Evolutionary conservation across 2,329 filamentous ascomycete genomes (phyloP).

Genomic region (Ophiocordyceps australis): DNA sequence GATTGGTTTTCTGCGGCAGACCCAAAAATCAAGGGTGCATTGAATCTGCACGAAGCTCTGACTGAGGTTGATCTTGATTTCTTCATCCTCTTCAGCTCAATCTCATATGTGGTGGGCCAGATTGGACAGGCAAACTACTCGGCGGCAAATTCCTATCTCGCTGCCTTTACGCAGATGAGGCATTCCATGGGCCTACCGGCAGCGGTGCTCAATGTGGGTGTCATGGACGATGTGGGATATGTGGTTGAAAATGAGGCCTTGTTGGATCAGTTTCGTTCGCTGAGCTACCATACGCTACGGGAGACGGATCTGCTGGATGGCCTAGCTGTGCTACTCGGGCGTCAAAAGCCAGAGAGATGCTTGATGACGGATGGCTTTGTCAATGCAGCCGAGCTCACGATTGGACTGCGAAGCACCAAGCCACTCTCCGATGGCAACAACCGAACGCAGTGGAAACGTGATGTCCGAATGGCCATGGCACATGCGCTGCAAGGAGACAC

Average conservation of each 20-base stretch:
- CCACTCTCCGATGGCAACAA: conserved; percentile 2
- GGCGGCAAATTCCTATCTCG: conserved; percentile 8
- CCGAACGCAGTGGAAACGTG: conserved; percentile 3
- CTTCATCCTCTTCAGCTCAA: conserved; percentile 11
- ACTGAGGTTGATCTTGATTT: conserved; percentile 7
- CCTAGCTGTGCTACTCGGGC: conserved; percentile 1
- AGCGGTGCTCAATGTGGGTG: conserved; percentile 3
- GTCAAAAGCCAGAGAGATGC: conserved; percentile 1
- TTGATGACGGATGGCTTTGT: background rate
- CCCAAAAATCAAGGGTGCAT: conserved; percentile 13
- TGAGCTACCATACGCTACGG: conserved; percentile 2
- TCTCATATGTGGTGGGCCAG: conserved; percentile 8
- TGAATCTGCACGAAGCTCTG: conserved; percentile 12
- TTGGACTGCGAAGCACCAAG: conserved; percentile 3
- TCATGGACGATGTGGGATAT: conserved; percentile 1
- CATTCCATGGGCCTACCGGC: conserved; percentile 1
- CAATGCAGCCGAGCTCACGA: conserved; percentile 1
- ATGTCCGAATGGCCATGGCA: conserved; percentile 3
- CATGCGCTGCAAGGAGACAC: conserved; percentile 1
- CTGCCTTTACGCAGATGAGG: conserved; percentile 8
- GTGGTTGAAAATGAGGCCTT: conserved; percentile 1
- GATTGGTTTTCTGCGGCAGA: conserved; percentile 8
- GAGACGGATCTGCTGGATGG: conserved; percentile 3
- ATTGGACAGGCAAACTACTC: conserved; percentile 15
- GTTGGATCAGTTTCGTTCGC: conserved; percentile 2